Percentiles rank a stretch among this genome's conserved stretches.
Evolutionary conservation across 305 asterid genomes (phyloP).

Genomic region (Fraxinus dipetala): DNA sequence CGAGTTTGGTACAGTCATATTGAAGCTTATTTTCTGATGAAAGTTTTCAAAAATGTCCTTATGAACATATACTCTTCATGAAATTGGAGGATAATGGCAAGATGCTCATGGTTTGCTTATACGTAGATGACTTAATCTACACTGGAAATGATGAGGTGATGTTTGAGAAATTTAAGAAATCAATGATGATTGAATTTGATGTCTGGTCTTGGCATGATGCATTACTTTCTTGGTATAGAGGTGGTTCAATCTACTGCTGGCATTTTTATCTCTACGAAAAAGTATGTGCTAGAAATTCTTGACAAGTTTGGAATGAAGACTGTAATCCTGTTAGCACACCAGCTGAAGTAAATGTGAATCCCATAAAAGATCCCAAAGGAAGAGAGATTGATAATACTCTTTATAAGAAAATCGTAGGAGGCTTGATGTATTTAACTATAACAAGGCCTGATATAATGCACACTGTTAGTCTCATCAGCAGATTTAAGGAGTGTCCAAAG

Average conservation of each 20-base stretch:
- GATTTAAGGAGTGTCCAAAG: not conserved
- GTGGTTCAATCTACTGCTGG: not conserved
- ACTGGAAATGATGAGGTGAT: not conserved
- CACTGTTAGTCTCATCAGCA: not conserved
- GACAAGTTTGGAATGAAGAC: not conserved
- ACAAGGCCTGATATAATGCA: not conserved
- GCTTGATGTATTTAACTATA: not conserved
- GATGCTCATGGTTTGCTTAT: not conserved
- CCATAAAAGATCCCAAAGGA: not conserved
- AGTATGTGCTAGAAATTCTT: not conserved
- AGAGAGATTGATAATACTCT: not conserved
- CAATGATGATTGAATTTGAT: not conserved
- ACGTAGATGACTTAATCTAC: not conserved
- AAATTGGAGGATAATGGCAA: not conserved
- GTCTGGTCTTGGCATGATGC: not conserved
- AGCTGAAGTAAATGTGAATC: not conserved
- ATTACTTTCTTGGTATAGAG: not conserved
- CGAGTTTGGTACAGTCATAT: not conserved
- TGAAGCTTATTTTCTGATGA: not conserved
- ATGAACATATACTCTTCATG: not conserved
- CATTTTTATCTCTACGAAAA: not conserved
- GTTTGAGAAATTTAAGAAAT: not conserved
- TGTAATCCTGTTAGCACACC: not conserved
- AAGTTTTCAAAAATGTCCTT: not conserved
- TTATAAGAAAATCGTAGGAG: not conserved